Percentiles rank a stretch among this genome's conserved stretches.
These are phyloP conservation scores for Kodamaea alishanica DNA, from an alignment of 1,139 yeast species.

Conservation along the genomic window DNA sequence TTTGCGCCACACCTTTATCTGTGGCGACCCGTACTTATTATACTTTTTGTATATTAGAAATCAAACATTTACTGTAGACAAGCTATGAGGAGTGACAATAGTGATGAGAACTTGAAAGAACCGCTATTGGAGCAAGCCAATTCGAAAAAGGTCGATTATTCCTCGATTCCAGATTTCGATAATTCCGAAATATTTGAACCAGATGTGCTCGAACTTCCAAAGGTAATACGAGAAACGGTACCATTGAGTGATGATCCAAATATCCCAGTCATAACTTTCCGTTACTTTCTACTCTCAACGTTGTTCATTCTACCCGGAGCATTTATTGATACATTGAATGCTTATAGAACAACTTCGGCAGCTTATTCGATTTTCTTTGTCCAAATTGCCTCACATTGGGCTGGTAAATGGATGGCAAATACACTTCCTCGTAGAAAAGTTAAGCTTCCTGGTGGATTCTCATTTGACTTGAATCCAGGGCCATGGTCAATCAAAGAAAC, in stretches of 20 bases:
- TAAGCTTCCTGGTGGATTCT: constrained; percentile 6
- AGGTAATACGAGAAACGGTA: constrained; percentile 16
- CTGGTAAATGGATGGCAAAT: constrained; percentile 18
- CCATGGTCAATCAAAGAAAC: constrained; percentile 22
- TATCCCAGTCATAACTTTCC: constrained; percentile 16
- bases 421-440: constrained; percentile 12
- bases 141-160: no score
- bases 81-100: no score
- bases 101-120: no score
- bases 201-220: constrained; percentile 14
- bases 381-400: constrained; percentile 20
- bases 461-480: constrained; percentile 17
- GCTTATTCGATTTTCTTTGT: constrained; percentile 22
- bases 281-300: constrained; percentile 16
- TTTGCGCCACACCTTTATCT: no score
- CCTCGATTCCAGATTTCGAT: no score
- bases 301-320: constrained; percentile 21
- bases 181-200: constrained; percentile 4
- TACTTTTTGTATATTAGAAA: no score
- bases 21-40: no score
- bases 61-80: no score
- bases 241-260: constrained; percentile 17
- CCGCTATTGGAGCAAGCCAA: no score
- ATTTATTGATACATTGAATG: constrained; percentile 20
- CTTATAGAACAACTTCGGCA: constrained; percentile 21